Evolutionary conservation across 106 monocot species (phyloP).

Genomic region (Allium fistulosum): DNA sequence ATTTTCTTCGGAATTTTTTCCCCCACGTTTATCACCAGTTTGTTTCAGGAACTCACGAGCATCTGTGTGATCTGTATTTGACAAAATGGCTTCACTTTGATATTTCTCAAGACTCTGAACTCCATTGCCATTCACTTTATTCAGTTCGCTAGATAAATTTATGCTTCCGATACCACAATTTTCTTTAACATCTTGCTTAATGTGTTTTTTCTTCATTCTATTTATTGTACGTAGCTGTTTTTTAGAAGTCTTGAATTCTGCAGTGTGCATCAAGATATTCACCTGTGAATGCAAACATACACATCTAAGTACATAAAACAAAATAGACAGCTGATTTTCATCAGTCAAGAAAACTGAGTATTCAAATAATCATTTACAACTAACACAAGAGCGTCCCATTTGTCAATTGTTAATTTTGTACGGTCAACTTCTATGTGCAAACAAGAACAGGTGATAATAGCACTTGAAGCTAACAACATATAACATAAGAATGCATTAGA

Average conservation of each 20-base stretch:
- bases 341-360: too few species aligned
- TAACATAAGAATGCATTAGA: too few species aligned
- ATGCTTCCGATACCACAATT: not conserved
- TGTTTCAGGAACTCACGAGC: not conserved
- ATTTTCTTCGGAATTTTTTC: not conserved
- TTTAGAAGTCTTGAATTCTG: conserved; percentile 12
- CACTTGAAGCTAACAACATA: too few species aligned
- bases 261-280: conserved; percentile 37
- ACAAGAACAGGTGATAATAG: too few species aligned
- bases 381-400: too few species aligned
- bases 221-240: conserved; percentile 6
- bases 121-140: not conserved
- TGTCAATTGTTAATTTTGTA: too few species aligned
- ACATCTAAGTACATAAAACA: too few species aligned
- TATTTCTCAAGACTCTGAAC: too few species aligned
- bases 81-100: too few species aligned
- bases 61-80: not conserved
- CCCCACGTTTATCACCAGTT: not conserved
- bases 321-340: too few species aligned
- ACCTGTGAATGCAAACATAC: conserved; percentile 13
- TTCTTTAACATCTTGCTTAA: conserved; percentile 9
- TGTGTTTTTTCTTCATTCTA: conserved; percentile 16
- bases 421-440: too few species aligned
- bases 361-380: too few species aligned
- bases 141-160: not conserved